Percentiles rank a stretch among this genome's conserved stretches.
Conservation (phyloP, 768 basidiomycete genomes). For the Thelephora aurantiotincta region DNA sequence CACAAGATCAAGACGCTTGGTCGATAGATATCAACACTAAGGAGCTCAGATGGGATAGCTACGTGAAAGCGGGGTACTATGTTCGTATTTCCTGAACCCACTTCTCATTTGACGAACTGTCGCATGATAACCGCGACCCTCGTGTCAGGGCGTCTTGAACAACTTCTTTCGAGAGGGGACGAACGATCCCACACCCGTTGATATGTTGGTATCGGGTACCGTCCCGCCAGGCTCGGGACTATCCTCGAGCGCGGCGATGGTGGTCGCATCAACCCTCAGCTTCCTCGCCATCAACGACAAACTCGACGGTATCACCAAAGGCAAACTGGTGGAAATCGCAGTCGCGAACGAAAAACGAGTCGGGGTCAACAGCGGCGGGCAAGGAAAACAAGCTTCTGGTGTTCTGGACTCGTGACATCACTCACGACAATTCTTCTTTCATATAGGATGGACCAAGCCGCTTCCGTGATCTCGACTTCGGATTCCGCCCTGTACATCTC, state of each 20-base stretch:
- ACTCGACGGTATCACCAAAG: constrained; percentile 38
- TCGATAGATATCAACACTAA: constrained; percentile 59
- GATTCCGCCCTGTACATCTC: constrained; percentile 65
- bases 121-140: not conserved
- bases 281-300: constrained; percentile 72
- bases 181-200: constrained; percentile 39
- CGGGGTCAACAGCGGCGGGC: constrained; percentile 76
- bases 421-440: constrained; percentile 4
- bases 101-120: not conserved
- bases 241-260: constrained; percentile 83
- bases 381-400: constrained; percentile 10
- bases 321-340: constrained; percentile 61
- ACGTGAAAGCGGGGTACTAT: constrained; percentile 77
- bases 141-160: constrained; percentile 47
- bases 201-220: constrained; percentile 65
- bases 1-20: constrained; percentile 38
- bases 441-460: constrained; percentile 92
- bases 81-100: constrained; percentile 27
- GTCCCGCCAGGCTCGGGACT: constrained; percentile 82
- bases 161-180: constrained; percentile 30
- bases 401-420: not conserved
- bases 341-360: constrained; percentile 80
- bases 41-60: constrained; percentile 72
- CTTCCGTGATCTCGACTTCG: constrained; percentile 64
- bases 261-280: constrained; percentile 72